Evolutionary conservation across 2,329 filamentous ascomycete genomes (phyloP), one percentile per base, ranked within the genome.

Genomic region (Coniochaeta hoffmannii): DNA sequence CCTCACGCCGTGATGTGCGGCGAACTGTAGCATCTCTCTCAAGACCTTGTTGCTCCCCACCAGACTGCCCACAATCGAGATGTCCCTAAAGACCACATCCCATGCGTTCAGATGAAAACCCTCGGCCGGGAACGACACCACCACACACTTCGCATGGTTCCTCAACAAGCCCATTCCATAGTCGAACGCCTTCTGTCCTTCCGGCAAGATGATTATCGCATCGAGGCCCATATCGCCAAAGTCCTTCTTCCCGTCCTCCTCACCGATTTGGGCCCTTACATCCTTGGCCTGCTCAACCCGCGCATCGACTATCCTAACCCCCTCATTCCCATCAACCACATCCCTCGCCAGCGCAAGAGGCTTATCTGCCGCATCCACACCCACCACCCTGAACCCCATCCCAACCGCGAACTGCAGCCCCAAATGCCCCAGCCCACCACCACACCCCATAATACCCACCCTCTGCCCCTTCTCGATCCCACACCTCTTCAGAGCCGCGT

Each of bases 131-230:
- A 77, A 77, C 0, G 73, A 76, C 1, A 78, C 74, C 0, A 76
- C 62, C 6, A 77, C 70, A 57, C 73, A 75, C n/a, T 62, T 72
- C 0, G 73, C 73, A 53, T 76, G 74, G 50, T 72, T 73, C 50
- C 69, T 70, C 19, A 78, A 58, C 6, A 78, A 62, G 3, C 61
- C 61, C 62, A 76, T 67, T 8, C 73, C 75, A 53, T 75, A 77
- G 56, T 78, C 74, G 58, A 78, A 77, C 0, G 71, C 74, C 10
- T 63, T 64, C 59, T 78, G 76, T 38, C 69, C 73, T 58, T 78
- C 76, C 0, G 75, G 73, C 19, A 78, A 62, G 11, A 77, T 69
- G 31, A 78, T 69, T 14, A 76, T 71, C 1, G 73, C 71, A 59
- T 77, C 75, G 17, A 76, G 60, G 0, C 76, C 76, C 66, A 72